Percentiles rank a stretch among this genome's conserved stretches.
Evolutionary conservation across 192 early-diverging fungal genomes (phyloP).

Genomic region (Phycomyces blakesleeanus): DNA sequence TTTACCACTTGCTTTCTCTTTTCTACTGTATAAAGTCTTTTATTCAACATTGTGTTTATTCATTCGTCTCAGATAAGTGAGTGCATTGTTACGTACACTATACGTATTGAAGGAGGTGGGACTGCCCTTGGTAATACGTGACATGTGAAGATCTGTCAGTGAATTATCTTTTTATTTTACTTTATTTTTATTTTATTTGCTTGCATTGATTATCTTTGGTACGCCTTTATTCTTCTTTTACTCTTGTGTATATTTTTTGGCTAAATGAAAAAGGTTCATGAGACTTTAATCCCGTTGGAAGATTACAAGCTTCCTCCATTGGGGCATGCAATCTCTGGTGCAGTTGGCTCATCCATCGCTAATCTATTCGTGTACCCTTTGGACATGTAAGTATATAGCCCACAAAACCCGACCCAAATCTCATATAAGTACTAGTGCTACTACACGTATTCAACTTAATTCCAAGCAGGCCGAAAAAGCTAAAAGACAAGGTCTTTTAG

Average conservation of each 20-base stretch:
- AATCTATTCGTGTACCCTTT: slow-evolving; percentile 48
- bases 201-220: background rate
- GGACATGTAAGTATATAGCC: slow-evolving; percentile 33
- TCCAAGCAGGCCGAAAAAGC: background rate
- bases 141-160: slow-evolving; percentile 10
- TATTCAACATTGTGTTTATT: background rate
- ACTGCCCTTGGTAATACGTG: background rate
- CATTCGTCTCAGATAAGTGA: too few species aligned
- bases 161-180: background rate
- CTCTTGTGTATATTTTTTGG: background rate
- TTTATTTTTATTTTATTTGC: background rate
- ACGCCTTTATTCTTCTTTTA: slow-evolving; percentile 2
- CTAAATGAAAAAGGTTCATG: background rate
- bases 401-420: background rate
- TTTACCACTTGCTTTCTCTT: too few species aligned
- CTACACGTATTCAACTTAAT: slow-evolving; percentile 30
- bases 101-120: too few species aligned
- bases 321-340: slow-evolving; percentile 47
- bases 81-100: too few species aligned
- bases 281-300: slow-evolving; percentile 14
- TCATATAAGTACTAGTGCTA: slow-evolving; percentile 9
- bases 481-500: slow-evolving; percentile 8
- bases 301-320: slow-evolving; percentile 47
- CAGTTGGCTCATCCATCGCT: slow-evolving; percentile 41
- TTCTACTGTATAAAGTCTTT: slow-evolving; percentile 4